Conservation (phyloP, 1,284 basidiomycete species). For the Irpex lacteus region DNA sequence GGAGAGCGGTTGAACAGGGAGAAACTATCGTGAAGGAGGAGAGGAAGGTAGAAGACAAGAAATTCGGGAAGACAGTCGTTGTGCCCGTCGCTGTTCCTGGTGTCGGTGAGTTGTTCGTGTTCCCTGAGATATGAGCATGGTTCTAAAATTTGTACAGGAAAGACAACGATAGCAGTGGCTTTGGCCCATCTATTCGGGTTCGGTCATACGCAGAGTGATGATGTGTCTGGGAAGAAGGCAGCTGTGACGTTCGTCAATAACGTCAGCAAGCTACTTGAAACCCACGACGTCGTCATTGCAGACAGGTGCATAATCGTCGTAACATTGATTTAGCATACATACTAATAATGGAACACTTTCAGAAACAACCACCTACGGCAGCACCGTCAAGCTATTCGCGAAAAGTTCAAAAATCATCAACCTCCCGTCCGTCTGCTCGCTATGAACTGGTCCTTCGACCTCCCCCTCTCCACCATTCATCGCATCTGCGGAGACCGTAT, state of each 20-base stretch:
- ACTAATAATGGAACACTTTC: not conserved
- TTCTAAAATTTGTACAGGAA: constrained; percentile 49
- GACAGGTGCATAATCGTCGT: constrained; percentile 63
- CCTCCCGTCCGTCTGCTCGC: constrained; percentile 72
- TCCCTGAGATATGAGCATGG: not conserved
- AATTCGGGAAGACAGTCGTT: constrained; percentile 80
- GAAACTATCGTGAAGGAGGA: constrained; percentile 36
- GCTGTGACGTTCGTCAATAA: constrained; percentile 79
- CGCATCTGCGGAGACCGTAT: constrained; percentile 80
- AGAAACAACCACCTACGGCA: constrained; percentile 87
- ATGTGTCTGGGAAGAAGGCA: constrained; percentile 76
- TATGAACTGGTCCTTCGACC: constrained; percentile 72
- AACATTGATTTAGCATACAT: not conserved
- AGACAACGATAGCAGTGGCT: constrained; percentile 85
- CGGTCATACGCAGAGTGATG: constrained; percentile 91
- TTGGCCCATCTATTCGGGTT: constrained; percentile 79
- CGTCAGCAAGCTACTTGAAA: constrained; percentile 60
- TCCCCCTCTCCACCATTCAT: constrained; percentile 55
- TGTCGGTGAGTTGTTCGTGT: constrained; percentile 59
- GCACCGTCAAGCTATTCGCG: constrained; percentile 71
- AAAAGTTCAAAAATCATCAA: constrained; percentile 39
- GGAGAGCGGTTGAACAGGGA: constrained; percentile 29
- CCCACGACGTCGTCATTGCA: constrained; percentile 79
- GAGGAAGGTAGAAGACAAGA: constrained; percentile 26
- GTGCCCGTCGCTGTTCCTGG: constrained; percentile 91